Conservation (phyloP, 495 filamentous ascomycete genomes). For the Penicillium argentinense region DNA sequence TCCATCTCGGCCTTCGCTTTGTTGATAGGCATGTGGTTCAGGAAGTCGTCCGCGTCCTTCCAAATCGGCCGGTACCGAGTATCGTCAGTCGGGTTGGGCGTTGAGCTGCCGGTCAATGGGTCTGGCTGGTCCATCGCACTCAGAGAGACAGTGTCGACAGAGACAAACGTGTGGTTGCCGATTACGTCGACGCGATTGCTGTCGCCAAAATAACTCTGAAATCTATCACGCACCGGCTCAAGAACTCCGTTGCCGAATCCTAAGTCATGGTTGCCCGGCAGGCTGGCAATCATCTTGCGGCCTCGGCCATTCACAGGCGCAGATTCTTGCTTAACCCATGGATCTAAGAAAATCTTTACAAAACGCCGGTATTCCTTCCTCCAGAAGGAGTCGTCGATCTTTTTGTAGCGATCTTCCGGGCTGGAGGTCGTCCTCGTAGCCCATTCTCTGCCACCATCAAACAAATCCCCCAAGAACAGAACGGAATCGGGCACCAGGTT, state of each 20-base stretch:
- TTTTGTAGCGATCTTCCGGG: constrained; percentile 68
- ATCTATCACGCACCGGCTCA: constrained; percentile 72
- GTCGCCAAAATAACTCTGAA: constrained; percentile 85
- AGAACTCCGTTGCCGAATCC: constrained; percentile 88
- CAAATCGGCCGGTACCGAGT: constrained; percentile 61
- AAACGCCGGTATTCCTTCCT: constrained; percentile 79
- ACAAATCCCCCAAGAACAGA: constrained; percentile 91
- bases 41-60: constrained; percentile 72
- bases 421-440: constrained; percentile 64
- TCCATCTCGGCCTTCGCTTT: constrained; percentile 43
- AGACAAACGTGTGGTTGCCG: constrained; percentile 95
- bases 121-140: constrained; percentile 65
- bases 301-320: constrained; percentile 35
- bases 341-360: constrained; percentile 70
- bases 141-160: constrained; percentile 82
- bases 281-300: constrained; percentile 70
- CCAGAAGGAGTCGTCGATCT: constrained; percentile 79
- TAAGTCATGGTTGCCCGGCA: constrained; percentile 97
- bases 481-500: constrained; percentile 75
- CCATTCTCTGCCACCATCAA: constrained; percentile 98
- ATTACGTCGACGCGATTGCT: constrained; percentile 84
- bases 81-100: constrained; percentile 30
- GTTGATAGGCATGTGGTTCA: constrained; percentile 57
- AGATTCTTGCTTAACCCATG: constrained; percentile 51
- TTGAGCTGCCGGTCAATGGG: constrained; percentile 44